A percentile compares a stretch with the other conserved stretches of the same genome.
Evolutionary conservation across 495 filamentous ascomycete genomes (phyloP).

Genomic region (Podospora australis): DNA sequence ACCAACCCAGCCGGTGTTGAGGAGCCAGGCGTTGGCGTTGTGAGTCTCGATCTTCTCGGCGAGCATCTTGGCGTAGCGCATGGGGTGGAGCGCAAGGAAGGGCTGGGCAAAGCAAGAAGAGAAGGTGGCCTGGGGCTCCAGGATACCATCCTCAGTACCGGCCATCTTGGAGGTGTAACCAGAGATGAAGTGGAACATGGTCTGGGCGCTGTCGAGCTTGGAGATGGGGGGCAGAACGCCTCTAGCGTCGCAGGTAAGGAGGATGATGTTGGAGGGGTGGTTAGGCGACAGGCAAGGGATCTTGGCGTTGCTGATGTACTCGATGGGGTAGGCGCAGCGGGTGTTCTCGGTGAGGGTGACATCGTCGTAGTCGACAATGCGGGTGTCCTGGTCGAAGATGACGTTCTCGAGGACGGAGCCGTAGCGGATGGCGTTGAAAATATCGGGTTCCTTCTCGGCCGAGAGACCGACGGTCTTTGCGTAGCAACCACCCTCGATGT

Average conservation of each 20-base stretch:
- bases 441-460: constrained; percentile 98
- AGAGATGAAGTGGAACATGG: constrained; percentile 99
- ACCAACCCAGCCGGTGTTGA: constrained; percentile 99
- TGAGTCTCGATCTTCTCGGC: constrained; percentile 95
- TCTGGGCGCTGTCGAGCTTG: constrained; percentile 91
- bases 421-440: constrained; percentile 92
- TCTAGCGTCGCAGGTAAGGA: constrained; percentile 95
- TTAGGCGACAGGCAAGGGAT: constrained; percentile 82
- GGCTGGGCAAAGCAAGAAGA: constrained; percentile 99
- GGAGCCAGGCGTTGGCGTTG: constrained; percentile 94
- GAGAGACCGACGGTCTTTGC: constrained; percentile 98
- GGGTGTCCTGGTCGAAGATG: constrained; percentile 86
- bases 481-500: constrained; percentile 99
- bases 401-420: constrained; percentile 98
- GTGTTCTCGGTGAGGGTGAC: constrained; percentile 95
- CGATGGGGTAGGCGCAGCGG: constrained; percentile 95
- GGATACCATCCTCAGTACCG: constrained; percentile 93
- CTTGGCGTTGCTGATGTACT: constrained; percentile 98
- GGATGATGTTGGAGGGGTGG: constrained; percentile 95
- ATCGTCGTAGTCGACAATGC: constrained; percentile 93
- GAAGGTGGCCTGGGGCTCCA: constrained; percentile 97
- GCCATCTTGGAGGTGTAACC: constrained; percentile 99
- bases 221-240: constrained; percentile 97
- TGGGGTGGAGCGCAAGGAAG: constrained; percentile 97
- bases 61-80: constrained; percentile 97